These are phyloP conservation scores for Arthroderma sp. DNA, from an alignment of 2,329 filamentous ascomycete genomes.

Conservation along the genomic window DNA sequence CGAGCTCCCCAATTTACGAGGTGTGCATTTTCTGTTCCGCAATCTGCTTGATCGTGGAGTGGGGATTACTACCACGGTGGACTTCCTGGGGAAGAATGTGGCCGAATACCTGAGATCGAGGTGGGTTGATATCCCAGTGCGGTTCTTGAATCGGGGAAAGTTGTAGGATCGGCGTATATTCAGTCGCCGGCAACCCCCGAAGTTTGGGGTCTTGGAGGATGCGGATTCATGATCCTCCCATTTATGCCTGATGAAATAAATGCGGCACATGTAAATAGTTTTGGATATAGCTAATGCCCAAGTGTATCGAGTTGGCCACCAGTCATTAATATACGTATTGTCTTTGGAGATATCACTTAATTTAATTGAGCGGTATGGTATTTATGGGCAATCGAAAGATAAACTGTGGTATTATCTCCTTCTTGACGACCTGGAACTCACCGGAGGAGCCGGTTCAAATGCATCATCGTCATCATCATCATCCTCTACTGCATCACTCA, in stretches of 20 bases:
- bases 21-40: constrained; percentile 28
- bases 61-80: constrained; percentile 22
- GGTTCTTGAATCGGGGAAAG: constrained; percentile 19
- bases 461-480: constrained; percentile 34
- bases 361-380: too few species aligned
- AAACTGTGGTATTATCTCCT: constrained; percentile 13
- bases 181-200: too few species aligned
- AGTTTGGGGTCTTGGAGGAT: too few species aligned
- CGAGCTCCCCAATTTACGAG: constrained; percentile 32
- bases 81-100: constrained; percentile 29
- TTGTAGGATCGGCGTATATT: constrained; percentile 9
- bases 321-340: too few species aligned
- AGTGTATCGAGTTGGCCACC: too few species aligned
- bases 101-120: constrained; percentile 25
- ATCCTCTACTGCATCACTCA: constrained; percentile 28
- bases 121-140: constrained; percentile 24
- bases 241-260: background rate
- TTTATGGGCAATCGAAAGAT: too few species aligned
- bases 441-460: constrained; percentile 29
- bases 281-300: background rate
- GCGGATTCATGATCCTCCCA: background rate
- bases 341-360: too few species aligned
- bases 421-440: constrained; percentile 10
- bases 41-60: constrained; percentile 27
- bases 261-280: background rate